Percentiles rank a stretch among this genome's conserved stretches.
Evolutionary conservation across 306 rosid species (phyloP).

Genomic region (Glycine soja): DNA sequence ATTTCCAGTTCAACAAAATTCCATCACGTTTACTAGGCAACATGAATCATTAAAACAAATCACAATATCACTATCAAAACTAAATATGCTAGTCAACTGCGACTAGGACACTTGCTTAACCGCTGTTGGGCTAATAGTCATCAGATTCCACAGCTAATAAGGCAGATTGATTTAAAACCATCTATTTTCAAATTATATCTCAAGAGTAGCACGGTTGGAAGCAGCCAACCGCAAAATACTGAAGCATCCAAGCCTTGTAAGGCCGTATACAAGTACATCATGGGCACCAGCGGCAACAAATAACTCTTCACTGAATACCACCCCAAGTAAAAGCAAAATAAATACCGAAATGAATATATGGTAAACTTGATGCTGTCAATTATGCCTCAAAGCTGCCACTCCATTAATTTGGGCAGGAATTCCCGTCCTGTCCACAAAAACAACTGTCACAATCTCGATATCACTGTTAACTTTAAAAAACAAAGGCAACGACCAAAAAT

Average conservation of each 20-base stretch:
- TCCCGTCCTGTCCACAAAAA: constrained; percentile 37
- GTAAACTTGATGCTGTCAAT: constrained; percentile 26
- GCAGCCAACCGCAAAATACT: constrained; percentile 41
- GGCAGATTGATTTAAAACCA: constrained; percentile 37
- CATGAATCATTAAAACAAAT: no score
- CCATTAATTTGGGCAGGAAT: constrained; percentile 40
- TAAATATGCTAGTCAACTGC: neutral
- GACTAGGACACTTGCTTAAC: neutral
- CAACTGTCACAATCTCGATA: neutral
- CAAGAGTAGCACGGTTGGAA: constrained; percentile 35
- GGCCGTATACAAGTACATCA: constrained; percentile 50
- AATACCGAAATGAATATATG: constrained; percentile 40
- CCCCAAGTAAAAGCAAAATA: constrained; percentile 36
- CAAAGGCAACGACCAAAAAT: no score
- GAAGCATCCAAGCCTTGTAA: constrained; percentile 51
- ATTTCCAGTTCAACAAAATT: constrained; percentile 5
- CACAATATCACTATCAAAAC: constrained; percentile 14
- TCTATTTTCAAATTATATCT: constrained; percentile 31
- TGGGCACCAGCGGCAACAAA: constrained; percentile 44
- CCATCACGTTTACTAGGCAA: neutral
- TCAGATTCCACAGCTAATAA: constrained; percentile 12
- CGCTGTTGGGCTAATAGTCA: neutral
- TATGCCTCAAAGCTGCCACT: constrained; percentile 49
- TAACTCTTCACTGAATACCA: constrained; percentile 49
- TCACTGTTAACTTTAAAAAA: no score